Conservation (phyloP, 2,329 filamentous ascomycete genomes). For the Colletotrichum abscissum region DNA sequence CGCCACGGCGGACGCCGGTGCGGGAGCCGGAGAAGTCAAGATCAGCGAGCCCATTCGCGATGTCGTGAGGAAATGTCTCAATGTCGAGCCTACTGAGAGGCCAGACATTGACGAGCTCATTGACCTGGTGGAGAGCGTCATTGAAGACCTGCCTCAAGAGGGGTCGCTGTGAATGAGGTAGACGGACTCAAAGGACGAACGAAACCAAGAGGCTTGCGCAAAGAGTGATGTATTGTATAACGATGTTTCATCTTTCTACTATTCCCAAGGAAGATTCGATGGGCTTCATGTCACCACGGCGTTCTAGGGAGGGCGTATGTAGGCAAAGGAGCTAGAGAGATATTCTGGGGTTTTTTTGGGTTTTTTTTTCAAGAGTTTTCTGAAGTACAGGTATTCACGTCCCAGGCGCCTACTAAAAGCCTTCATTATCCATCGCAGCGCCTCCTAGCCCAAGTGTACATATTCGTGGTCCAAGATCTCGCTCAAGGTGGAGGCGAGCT, state of each 20-base stretch:
- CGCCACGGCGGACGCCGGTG: slow-evolving; percentile 41
- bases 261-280: slow-evolving; percentile 24
- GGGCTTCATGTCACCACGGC: slow-evolving; percentile 24
- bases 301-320: slow-evolving; percentile 29
- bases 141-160: slow-evolving; percentile 75
- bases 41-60: slow-evolving; percentile 89
- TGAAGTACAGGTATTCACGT: slow-evolving; percentile 24
- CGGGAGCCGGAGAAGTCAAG: slow-evolving; percentile 52
- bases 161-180: slow-evolving; percentile 16
- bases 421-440: neutral
- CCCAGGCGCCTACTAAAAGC: neutral
- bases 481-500: too few species aligned
- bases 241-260: slow-evolving; percentile 19
- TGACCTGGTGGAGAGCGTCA: slow-evolving; percentile 77
- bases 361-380: neutral
- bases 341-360: neutral
- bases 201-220: neutral
- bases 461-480: neutral
- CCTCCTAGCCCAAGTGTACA: neutral
- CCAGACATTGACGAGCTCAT: slow-evolving; percentile 91
- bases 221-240: slow-evolving; percentile 17
- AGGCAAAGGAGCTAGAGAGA: slow-evolving; percentile 19
- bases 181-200: neutral
- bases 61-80: slow-evolving; percentile 86
- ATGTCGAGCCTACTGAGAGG: slow-evolving; percentile 86